Percentiles rank a stretch among this genome's conserved stretches.
These are phyloP conservation scores for Komagataella pseudopastoris DNA, from an alignment of 805 yeast genomes.

Conservation along the genomic window DNA sequence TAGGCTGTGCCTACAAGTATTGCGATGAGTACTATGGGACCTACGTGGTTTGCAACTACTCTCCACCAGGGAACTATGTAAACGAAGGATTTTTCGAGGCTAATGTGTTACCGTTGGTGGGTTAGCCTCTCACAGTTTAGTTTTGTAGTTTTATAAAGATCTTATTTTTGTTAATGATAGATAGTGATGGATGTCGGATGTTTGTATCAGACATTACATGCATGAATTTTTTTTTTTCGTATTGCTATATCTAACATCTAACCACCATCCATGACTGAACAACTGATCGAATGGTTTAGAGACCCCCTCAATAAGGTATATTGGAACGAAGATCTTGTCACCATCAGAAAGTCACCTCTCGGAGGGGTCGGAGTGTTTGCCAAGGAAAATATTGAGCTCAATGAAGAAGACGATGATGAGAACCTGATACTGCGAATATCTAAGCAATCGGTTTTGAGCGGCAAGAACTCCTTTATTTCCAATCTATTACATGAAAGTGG, in stretches of 20 bases:
- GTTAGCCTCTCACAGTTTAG: neutral
- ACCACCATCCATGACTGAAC: constrained; percentile 2
- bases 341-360: constrained; percentile 27
- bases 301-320: constrained; percentile 29
- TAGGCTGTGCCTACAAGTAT: constrained; percentile 52
- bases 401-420: constrained; percentile 13
- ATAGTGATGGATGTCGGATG: neutral
- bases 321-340: constrained; percentile 34
- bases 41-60: constrained; percentile 66
- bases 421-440: constrained; percentile 40
- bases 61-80: constrained; percentile 59
- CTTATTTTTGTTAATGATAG: neutral
- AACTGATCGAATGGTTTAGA: constrained; percentile 38
- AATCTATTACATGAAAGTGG: constrained; percentile 50
- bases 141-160: neutral
- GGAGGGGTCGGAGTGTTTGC: constrained; percentile 77
- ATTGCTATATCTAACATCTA: neutral
- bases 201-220: neutral
- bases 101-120: constrained; percentile 6
- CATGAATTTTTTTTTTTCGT: neutral
- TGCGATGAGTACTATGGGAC: constrained; percentile 39
- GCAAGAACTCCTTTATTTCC: constrained; percentile 46
- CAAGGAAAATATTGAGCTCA: constrained; percentile 20
- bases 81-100: constrained; percentile 5
- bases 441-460: constrained; percentile 44